Evolutionary conservation across 352 stramenopile species (phyloP).

Genomic region (Lagenidium giganteum): DNA sequence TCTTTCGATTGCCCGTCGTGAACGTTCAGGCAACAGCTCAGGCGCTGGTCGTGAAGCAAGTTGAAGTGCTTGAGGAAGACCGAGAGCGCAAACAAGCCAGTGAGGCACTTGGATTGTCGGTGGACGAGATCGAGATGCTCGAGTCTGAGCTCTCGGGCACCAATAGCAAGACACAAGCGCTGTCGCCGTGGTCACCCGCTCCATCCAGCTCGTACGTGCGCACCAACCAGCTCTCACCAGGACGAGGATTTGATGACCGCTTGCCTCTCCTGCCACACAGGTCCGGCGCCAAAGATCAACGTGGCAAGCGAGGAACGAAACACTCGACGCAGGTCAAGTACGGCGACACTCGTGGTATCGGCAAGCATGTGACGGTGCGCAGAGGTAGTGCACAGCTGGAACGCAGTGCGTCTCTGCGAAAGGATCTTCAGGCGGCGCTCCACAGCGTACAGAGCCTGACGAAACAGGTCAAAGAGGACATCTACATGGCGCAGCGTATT

Average conservation of each 20-base stretch:
- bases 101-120: constrained; percentile 47
- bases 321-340: constrained; percentile 3
- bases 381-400: constrained; percentile 4
- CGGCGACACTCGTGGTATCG: no score
- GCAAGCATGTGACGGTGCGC: no score
- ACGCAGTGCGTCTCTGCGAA: constrained; percentile 26
- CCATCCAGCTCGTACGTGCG: no score
- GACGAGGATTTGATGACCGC: no score
- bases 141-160: constrained; percentile 46
- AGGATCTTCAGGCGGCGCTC: constrained; percentile 52
- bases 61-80: constrained; percentile 41
- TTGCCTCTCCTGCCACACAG: no score
- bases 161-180: no score
- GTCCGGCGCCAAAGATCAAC: no score
- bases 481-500: constrained; percentile 63
- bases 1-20: constrained; percentile 65
- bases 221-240: no score
- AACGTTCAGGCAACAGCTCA: constrained; percentile 35
- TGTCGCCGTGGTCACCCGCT: no score
- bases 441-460: constrained; percentile 64
- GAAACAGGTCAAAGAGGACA: constrained; percentile 66
- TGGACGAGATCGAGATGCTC: constrained; percentile 62
- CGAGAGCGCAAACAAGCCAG: constrained; percentile 54
- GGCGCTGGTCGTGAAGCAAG: constrained; percentile 29
- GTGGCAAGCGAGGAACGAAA: no score